Evolutionary conservation across 164 flowering plant species (phyloP), one percentile per base, ranked within the genome.

Genomic region (Litsea cubeba): DNA sequence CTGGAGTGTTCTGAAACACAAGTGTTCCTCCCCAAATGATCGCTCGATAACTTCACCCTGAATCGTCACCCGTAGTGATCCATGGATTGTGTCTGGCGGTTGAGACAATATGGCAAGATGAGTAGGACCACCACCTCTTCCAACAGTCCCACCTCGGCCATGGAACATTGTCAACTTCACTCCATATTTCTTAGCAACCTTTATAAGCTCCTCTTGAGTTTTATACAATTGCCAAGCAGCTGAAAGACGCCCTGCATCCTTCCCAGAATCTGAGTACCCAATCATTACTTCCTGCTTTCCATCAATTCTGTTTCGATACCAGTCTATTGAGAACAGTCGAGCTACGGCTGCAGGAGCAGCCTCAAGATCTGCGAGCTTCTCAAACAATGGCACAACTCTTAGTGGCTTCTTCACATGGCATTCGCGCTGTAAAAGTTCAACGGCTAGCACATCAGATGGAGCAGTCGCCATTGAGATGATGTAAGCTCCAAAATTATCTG

Each of bases 201-300:
- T 89, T 62, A 94, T 78, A 65, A 96, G 98, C 74, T 96, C 99
- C 80, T 94, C 99, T 74, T 96, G 99, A 81, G 99, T 94, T 79
- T 96, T 94, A 62, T 96, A 96, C 40, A 96, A 67, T 74, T 88
- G 90, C 99, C 99, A 96, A 25, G 95, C 98, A 25, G 99, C 99
- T 23, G 99, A 94, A 30, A 96, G 74, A 23, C 99, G 87, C 5
- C 99, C 99, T 17, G 99, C 99, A 84, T 96, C 99, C 81, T 93
- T 95, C 32, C 99, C 99, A 0, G 98, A 93, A 82, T 95, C 99
- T 5, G 99, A 95, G 79, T 95, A 95, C 40, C 99, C 99, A 76
- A 95, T 91, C 99, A 96, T 96, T 65, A 96, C 98, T 80, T 96
- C 99, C 77, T 96, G 99, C 83, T 94, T 96, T n/a, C 99, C 99